Base-by-base conservation (phyloP, 371 early-diverging fungal species). In the Mucor piriformis region DNA sequence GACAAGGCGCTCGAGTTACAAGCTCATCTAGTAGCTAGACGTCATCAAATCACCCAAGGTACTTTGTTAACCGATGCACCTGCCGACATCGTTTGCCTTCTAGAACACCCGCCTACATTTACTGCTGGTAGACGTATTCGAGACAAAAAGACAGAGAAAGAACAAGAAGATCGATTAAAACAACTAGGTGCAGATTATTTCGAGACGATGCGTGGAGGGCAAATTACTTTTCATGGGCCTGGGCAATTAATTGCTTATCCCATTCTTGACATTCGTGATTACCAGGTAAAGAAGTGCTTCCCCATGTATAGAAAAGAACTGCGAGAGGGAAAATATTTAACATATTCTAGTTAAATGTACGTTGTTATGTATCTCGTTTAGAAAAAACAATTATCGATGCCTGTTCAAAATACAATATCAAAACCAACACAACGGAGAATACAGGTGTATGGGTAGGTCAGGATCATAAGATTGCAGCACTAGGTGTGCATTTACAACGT, bases 211-310 rank as follows among this genome's bases (percentile, higher is more conserved):
- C 80, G 97, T 12, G 99, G 99, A 18, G 99, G 99, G 6, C 92
- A 98, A 74, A 84, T 90, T 6, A 98, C 99, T 0, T 98, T 89
- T 67, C 99, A 98, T 77, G 98, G 98, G 0, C 99, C 98, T 3
- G 98, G 98, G 0, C 99, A 98, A 76, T 76, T 98, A 35, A 93
- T 98, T 21, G 95, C 88, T 10, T 98, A 98, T 69, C 99, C 99
- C 3, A 94, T 95, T 43, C 35, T 97, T 10, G 82, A 95, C 64
- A 76, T 98, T 33, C 82, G 86, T 44, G 79, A 81, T 50, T 79
- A 75, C 52, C 64, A 83, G 67, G 88, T 85, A 79, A 38, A 53
- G n/a, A n/a, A n/a, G n/a, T n/a, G n/a, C n/a, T n/a, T n/a, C n/a
- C n/a, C n/a, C 18, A 3, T 2, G 34, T 32, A 33, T 16, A 12